These are phyloP conservation scores for Lepiota subincarnata DNA, from an alignment of 768 basidiomycete genomes.

Conservation along the genomic window DNA sequence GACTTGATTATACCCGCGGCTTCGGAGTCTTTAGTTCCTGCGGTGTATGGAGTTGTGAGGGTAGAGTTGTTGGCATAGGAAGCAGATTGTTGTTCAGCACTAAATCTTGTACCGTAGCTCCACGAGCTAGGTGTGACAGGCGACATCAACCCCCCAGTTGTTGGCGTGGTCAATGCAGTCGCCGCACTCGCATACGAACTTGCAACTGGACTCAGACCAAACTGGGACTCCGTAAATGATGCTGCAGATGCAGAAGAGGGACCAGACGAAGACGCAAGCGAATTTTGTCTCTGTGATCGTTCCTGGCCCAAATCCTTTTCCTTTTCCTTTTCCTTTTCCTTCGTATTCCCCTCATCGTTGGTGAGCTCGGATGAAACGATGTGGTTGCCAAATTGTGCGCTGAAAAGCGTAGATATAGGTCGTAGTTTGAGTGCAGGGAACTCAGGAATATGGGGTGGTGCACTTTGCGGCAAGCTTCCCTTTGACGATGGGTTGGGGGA, in stretches of 20 bases:
- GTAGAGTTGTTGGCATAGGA: not conserved
- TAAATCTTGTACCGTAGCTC: slow-evolving; percentile 1
- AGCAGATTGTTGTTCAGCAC: slow-evolving; percentile 1
- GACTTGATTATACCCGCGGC: slow-evolving; percentile 38
- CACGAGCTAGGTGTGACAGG: slow-evolving; percentile 17
- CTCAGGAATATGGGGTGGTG: slow-evolving; percentile 57
- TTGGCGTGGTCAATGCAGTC: slow-evolving; percentile 8
- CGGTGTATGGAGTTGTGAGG: not conserved
- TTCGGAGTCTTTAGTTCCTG: not conserved
- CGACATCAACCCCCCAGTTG: slow-evolving; percentile 15
- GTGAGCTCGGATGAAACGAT: slow-evolving; percentile 23
- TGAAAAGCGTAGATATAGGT: slow-evolving; percentile 74
- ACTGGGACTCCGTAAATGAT: slow-evolving; percentile 6
- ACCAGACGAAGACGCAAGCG: slow-evolving; percentile 9
- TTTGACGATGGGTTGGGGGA: slow-evolving; percentile 22
- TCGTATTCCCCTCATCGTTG: slow-evolving; percentile 13
- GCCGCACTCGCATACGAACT: not conserved
- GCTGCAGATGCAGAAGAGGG: slow-evolving; percentile 2
- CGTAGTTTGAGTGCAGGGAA: slow-evolving; percentile 69
- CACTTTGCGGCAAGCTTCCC: slow-evolving; percentile 48
- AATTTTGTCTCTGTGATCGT: slow-evolving; percentile 36
- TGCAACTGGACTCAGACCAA: not conserved
- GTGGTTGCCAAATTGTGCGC: slow-evolving; percentile 58
- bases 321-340: not conserved
- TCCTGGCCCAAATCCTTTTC: slow-evolving; percentile 31